Evolutionary conservation across 2,329 filamentous ascomycete genomes (phyloP), one percentile per base, ranked within the genome.

Genomic region (Zymoseptoria tritici): DNA sequence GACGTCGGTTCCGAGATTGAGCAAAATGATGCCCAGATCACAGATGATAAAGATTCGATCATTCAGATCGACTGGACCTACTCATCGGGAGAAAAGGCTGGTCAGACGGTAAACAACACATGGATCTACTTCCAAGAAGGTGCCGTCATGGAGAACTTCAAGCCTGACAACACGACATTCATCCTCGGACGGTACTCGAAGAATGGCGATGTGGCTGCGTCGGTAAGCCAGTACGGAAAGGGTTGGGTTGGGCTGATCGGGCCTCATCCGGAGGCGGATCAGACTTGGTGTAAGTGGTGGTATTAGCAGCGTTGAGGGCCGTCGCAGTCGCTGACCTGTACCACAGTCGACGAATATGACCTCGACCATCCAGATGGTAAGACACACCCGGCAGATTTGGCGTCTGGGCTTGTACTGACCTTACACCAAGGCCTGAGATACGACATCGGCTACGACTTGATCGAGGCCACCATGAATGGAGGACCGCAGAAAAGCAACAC

Each of bases 71-170:
- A 67, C 29, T 67, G 64, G 65, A 62, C 54, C 3, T 67, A 62
- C 49, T 57, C 60, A 19, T 54, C 59, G 1, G 64, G 64, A 2
- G 42, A 49, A 9, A 62, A 60, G 11, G 29, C 24, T 4, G 63
- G 64, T 16, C 46, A 57, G 19, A 64, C 58, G 4, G 60, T 56
- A 16, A 55, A 57, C 19, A 60, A 61, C 22, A 56, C 62, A 11
- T 67, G 65, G 65, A 49, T 65, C 54, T 67, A 65, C 50, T 67
- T 67, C 51, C 65, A 67, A 52, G 62, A 66, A 46, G 64, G 65
- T 9, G 57, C 64, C 9, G 60, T 59, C 22, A 62, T 66, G 20
- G 29, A 57, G 20, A 13, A 60, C 1, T 52, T 52, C 22, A 24
- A 5, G 9, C 50, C 20, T 21, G 56, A 61, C 3, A 54, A 56